phyloP scores from a whole-genome alignment of 805 yeast species.

The Candida loeiensis region DNA sequence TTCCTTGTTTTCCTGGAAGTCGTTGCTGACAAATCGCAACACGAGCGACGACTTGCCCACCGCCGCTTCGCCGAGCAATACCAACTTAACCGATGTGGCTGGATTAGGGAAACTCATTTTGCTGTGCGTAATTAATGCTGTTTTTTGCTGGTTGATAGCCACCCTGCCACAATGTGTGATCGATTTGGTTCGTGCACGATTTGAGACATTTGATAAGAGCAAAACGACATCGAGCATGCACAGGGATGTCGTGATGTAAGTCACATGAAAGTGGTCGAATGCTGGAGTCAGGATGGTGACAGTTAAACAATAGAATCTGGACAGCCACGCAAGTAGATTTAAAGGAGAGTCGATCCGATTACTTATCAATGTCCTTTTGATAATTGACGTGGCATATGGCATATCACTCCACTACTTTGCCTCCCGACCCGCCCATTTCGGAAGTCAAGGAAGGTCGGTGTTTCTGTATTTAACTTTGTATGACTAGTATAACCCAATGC shows the following conservation, averaged over 20 bases:
- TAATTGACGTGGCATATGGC: not conserved
- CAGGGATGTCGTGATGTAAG: not conserved
- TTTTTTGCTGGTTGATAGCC: not conserved
- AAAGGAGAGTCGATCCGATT: too few species aligned
- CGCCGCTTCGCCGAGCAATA: conserved; percentile 94
- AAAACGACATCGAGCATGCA: too few species aligned
- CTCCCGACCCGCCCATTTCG: not conserved
- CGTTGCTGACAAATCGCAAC: conserved; percentile 87
- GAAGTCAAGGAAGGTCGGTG: not conserved
- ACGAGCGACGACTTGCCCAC: conserved; percentile 95
- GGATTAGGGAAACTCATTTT: conserved; percentile 30
- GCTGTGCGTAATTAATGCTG: not conserved
- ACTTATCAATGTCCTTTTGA: too few species aligned
- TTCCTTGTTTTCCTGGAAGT: conserved; percentile 94
- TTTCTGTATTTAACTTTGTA: not conserved
- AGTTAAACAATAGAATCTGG: too few species aligned
- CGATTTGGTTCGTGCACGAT: conserved; percentile 6
- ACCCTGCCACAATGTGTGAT: conserved; percentile 8
- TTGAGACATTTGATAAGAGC: not conserved
- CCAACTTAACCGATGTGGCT: conserved; percentile 80
- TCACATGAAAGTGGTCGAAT: not conserved
- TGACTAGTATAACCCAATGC: not conserved
- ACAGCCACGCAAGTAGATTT: too few species aligned
- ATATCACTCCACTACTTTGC: not conserved
- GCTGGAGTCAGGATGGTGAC: too few species aligned